Percentiles rank a stretch among this genome's conserved stretches.
phyloP scores from a whole-genome alignment of 2,329 filamentous ascomycete species.

The Allantophomopsis cytisporea region DNA sequence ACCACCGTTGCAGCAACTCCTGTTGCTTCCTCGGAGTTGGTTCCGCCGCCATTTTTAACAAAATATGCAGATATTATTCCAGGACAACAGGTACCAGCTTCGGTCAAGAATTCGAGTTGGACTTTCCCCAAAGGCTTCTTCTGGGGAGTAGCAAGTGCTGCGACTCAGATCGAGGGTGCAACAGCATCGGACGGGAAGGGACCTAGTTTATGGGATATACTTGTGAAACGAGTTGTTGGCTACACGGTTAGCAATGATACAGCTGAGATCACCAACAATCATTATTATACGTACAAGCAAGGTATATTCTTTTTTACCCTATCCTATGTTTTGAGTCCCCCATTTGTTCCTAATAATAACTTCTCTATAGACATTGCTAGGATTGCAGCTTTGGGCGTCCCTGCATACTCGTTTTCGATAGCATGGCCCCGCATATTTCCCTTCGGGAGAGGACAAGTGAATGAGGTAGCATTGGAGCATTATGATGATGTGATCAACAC shows the following conservation, averaged over 20 bases:
- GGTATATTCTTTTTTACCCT: constrained; percentile 23
- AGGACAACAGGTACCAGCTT: not conserved
- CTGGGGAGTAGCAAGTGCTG: constrained; percentile 33
- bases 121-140: constrained; percentile 23
- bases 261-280: constrained; percentile 35
- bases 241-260: constrained; percentile 22
- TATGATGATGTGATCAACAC: constrained; percentile 40
- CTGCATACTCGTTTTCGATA: constrained; percentile 37
- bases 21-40: not conserved
- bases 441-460: constrained; percentile 35
- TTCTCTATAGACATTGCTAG: constrained; percentile 30
- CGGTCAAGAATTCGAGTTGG: constrained; percentile 1
- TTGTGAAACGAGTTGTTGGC: constrained; percentile 8
- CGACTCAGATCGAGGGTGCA: constrained; percentile 31
- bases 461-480: constrained; percentile 33
- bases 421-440: constrained; percentile 37
- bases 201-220: constrained; percentile 27
- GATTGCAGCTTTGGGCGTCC: constrained; percentile 34
- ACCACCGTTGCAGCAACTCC: constrained; percentile 1
- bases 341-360: not conserved
- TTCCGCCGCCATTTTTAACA: constrained; percentile 1
- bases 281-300: constrained; percentile 42
- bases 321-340: constrained; percentile 18
- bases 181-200: constrained; percentile 27
- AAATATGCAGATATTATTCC: not conserved